Conservation (phyloP, 768 basidiomycete genomes). For the Lactarius tabidus region DNA sequence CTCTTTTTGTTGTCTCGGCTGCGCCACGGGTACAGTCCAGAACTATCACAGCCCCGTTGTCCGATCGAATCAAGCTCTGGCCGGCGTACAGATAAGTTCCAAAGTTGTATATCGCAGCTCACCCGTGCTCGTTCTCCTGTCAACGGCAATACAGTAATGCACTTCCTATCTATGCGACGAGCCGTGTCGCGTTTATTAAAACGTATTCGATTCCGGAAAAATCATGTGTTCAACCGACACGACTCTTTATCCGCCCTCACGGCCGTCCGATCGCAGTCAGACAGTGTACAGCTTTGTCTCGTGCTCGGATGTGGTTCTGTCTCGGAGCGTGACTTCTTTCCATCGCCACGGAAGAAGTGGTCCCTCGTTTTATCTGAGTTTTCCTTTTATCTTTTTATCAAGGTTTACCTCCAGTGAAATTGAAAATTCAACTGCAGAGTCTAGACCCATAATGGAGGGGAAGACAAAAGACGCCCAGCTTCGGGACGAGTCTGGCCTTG, state of each 20-base stretch:
- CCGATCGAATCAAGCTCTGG: background rate
- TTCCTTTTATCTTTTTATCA: background rate
- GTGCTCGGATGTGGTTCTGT: conserved; percentile 2
- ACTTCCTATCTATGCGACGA: conserved; percentile 5
- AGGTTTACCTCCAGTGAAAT: conserved; percentile 1
- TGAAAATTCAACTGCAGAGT: conserved; percentile 6
- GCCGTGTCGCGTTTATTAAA: background rate
- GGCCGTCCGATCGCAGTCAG: background rate
- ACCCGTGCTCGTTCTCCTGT: background rate
- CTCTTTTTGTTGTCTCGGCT: background rate
- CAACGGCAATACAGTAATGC: background rate
- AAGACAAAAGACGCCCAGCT: background rate
- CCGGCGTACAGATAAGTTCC: conserved; percentile 5
- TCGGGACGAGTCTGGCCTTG: background rate
- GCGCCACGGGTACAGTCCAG: background rate
- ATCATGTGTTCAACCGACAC: background rate
- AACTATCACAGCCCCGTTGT: background rate
- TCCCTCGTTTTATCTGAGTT: background rate
- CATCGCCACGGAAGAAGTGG: background rate
- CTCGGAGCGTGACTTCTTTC: conserved; percentile 1
- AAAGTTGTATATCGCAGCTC: background rate
- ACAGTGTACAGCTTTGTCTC: conserved; percentile 15
- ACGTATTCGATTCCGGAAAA: conserved; percentile 4
- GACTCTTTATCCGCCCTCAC: background rate
- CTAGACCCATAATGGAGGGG: conserved; percentile 1